Conservation (phyloP, 2,329 filamentous ascomycete species). For the Aspergillus flavus region DNA sequence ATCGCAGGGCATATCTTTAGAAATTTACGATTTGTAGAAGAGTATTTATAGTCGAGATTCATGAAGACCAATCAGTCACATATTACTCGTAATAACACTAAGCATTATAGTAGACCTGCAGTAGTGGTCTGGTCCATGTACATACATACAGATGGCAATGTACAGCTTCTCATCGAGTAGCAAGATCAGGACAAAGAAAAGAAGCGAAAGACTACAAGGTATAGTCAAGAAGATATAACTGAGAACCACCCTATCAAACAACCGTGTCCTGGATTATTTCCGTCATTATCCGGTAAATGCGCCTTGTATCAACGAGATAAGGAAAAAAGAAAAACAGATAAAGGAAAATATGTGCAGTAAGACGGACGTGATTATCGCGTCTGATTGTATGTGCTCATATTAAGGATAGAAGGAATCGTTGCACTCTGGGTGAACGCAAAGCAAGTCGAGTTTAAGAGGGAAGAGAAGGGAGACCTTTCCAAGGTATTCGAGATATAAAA, state of each 20-base stretch:
- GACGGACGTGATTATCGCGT: not conserved
- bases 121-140: not conserved
- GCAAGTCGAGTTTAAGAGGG: not conserved
- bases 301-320: not conserved
- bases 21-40: not conserved
- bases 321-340: not conserved
- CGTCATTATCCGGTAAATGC: not conserved
- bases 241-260: not conserved
- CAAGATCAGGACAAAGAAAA: conserved; percentile 1
- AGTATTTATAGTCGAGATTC: not conserved
- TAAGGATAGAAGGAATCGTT: not conserved
- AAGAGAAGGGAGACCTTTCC: conserved; percentile 3
- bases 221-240: not conserved
- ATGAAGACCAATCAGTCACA: not conserved
- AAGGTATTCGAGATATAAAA: not conserved
- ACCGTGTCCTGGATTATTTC: not conserved
- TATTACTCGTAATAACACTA: not conserved
- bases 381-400: not conserved
- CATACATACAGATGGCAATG: not conserved
- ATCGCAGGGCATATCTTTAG: too few relatives aligned
- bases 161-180: conserved; percentile 1
- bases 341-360: not conserved
- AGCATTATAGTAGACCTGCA: not conserved
- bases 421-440: not conserved
- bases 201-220: not conserved